These are phyloP conservation scores for Aureobasidium sp. DNA, from an alignment of 2,329 filamentous ascomycete genomes.

Conservation along the genomic window DNA sequence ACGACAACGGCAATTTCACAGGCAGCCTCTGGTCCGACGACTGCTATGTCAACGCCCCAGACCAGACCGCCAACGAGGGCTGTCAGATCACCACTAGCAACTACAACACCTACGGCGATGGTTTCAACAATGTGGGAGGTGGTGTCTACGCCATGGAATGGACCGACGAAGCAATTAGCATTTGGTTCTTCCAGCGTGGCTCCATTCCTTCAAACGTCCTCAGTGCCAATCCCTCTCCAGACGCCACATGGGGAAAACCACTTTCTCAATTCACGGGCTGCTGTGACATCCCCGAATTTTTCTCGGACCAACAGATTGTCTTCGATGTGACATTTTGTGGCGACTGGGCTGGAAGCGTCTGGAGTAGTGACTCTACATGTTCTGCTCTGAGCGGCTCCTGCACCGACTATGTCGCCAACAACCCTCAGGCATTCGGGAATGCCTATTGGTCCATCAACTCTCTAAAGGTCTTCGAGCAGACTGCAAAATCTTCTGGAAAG, in stretches of 20 bases:
- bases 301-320: constrained; percentile 49
- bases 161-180: constrained; percentile 21
- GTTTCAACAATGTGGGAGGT: constrained; percentile 37
- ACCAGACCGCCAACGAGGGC: constrained; percentile 27
- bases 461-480: constrained; percentile 27
- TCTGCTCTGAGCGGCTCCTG: constrained; percentile 25
- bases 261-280: constrained; percentile 53
- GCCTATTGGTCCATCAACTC: constrained; percentile 35
- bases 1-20: constrained; percentile 55
- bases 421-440: constrained; percentile 27
- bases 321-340: constrained; percentile 31
- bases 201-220: constrained; percentile 34
- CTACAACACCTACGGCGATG: constrained; percentile 24
- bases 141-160: constrained; percentile 30
- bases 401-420: constrained; percentile 24
- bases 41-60: constrained; percentile 30
- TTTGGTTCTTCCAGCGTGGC: constrained; percentile 30
- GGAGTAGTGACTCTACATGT: constrained; percentile 34
- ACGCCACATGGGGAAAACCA: constrained; percentile 51
- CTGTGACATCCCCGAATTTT: constrained; percentile 59
- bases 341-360: constrained; percentile 29
- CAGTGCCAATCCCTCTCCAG: constrained; percentile 43
- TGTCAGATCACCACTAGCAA: constrained; percentile 42
- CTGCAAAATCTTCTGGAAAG: constrained; percentile 7
- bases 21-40: constrained; percentile 45